These are phyloP conservation scores for Cladosporium sp. DNA, from an alignment of 2,329 filamentous ascomycete species.

Conservation along the genomic window DNA sequence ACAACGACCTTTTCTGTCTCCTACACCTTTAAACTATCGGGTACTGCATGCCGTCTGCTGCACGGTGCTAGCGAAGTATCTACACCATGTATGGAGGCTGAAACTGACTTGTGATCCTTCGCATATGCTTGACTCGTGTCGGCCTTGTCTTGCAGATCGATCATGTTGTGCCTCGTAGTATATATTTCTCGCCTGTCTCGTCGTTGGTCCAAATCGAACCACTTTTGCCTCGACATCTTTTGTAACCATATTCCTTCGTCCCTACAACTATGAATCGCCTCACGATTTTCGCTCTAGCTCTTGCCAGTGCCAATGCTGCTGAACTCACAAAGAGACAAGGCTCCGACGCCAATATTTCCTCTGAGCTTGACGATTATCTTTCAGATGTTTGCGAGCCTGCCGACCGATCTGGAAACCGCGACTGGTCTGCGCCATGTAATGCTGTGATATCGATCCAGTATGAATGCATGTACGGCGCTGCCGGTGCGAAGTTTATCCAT, in stretches of 20 bases:
- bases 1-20: not conserved
- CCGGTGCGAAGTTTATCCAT: not conserved
- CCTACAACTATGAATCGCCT: not conserved
- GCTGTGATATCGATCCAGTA: slow-evolving; percentile 26
- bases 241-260: not conserved
- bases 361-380: slow-evolving; percentile 23
- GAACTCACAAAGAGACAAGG: not conserved
- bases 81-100: not conserved
- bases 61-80: not conserved
- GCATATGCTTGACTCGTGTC: not conserved
- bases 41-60: not conserved
- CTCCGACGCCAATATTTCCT: not conserved
- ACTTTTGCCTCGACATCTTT: not conserved
- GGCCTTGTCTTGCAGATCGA: not conserved
- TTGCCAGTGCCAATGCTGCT: not conserved
- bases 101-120: not conserved
- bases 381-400: slow-evolving; percentile 27
- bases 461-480: slow-evolving; percentile 26
- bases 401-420: slow-evolving; percentile 25
- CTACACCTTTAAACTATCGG: not conserved
- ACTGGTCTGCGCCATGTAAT: slow-evolving; percentile 31
- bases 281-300: not conserved
- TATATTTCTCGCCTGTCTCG: not conserved
- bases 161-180: not conserved
- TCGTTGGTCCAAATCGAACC: not conserved